A percentile compares a stretch with the other conserved stretches of the same genome.
Evolutionary conservation across 257 asterid species (phyloP).

Genomic region (Fraxinus cuspidata): DNA sequence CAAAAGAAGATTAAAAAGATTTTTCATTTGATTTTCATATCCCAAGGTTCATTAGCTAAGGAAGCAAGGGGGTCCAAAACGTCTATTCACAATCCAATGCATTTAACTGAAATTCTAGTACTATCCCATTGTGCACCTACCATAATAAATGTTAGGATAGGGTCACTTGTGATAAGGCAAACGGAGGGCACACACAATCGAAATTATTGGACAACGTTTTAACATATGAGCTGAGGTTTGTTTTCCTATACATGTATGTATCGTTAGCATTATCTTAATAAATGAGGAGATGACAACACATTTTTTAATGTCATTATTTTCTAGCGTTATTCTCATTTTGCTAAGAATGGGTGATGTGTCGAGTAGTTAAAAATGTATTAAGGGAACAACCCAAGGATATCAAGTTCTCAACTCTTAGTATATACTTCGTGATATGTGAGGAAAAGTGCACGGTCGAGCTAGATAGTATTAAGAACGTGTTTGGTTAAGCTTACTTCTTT

Average conservation of each 20-base stretch:
- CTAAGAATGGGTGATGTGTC: no score
- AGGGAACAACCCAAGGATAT: no score
- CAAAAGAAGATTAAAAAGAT: neutral
- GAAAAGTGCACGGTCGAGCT: neutral
- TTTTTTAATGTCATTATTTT: no score
- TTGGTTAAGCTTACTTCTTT: neutral
- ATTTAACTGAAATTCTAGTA: neutral
- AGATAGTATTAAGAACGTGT: neutral
- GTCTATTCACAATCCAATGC: neutral
- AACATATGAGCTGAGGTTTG: neutral
- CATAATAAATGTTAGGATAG: slow-evolving; percentile 13
- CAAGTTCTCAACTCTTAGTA: neutral
- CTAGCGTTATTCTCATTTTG: no score
- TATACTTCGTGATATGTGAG: neutral
- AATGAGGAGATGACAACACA: no score
- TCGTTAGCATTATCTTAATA: no score
- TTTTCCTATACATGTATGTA: neutral
- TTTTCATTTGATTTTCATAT: neutral
- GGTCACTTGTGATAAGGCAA: slow-evolving; percentile 24
- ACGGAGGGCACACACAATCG: slow-evolving; percentile 29
- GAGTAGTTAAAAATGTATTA: no score
- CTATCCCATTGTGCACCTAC: neutral
- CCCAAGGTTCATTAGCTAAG: neutral
- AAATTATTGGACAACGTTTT: slow-evolving; percentile 25
- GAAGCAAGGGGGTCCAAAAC: neutral